Percentiles rank a stretch among this genome's conserved stretches.
Evolutionary conservation across 208 protist genomes (phyloP).

Genomic region (Endotrypanum monterogeii): DNA sequence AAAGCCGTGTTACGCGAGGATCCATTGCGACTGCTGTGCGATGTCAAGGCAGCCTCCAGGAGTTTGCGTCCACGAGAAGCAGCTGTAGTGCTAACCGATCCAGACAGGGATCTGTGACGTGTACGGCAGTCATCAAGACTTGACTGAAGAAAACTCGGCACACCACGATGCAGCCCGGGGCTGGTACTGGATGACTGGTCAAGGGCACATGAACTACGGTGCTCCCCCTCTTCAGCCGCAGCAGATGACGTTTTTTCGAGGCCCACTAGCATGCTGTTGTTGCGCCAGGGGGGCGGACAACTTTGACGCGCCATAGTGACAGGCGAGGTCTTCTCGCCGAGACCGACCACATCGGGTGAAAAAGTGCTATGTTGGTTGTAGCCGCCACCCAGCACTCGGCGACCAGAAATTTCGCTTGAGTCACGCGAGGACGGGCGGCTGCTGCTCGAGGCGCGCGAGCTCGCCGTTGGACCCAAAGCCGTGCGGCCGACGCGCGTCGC

Average conservation of each 20-base stretch:
- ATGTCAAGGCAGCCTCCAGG: constrained; percentile 32
- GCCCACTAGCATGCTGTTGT: constrained; percentile 10
- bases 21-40: constrained; percentile 9
- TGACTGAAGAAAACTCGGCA: constrained; percentile 23
- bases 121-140: not conserved
- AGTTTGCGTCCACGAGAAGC: constrained; percentile 23
- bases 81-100: not conserved
- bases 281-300: constrained; percentile 6
- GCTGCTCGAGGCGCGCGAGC: constrained; percentile 28
- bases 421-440: constrained; percentile 8
- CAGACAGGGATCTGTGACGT: not conserved
- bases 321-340: not conserved
- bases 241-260: not conserved
- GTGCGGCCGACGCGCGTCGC: constrained; percentile 24
- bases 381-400: not conserved
- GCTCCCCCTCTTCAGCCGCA: not conserved
- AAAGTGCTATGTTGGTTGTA: not conserved
- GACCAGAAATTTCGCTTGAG: not conserved
- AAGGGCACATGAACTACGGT: not conserved
- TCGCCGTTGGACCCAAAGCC: not conserved
- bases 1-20: not conserved
- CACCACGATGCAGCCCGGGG: constrained; percentile 3
- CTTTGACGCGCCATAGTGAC: not conserved
- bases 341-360: not conserved
- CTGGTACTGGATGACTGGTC: not conserved